Percentiles rank a stretch among this genome's conserved stretches.
Conservation (phyloP, 305 asterid genomes). For the Fraxinus floribunda region DNA sequence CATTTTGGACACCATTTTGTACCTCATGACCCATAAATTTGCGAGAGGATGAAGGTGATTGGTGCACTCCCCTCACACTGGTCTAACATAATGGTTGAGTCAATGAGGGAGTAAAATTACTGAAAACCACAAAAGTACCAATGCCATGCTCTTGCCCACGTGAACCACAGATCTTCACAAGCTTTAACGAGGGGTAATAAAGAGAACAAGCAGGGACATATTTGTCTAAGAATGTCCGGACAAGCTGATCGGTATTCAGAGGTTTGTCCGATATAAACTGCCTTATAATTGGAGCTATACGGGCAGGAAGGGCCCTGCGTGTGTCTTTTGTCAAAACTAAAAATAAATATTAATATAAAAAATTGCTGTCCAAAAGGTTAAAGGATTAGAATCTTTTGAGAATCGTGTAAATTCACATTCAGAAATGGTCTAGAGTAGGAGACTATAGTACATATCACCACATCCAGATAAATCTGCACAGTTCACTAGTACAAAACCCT, state of each 20-base stretch:
- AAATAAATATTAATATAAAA: neutral
- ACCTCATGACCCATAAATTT: neutral
- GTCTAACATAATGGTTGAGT: neutral
- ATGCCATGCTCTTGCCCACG: neutral
- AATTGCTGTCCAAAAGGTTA: conserved; percentile 16
- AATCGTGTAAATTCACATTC: conserved; percentile 39
- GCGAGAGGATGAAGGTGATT: neutral
- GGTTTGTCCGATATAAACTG: neutral
- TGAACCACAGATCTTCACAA: neutral
- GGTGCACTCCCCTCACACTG: neutral
- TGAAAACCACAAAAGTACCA: neutral
- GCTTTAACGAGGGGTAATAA: neutral
- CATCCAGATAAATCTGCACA: conserved; percentile 1
- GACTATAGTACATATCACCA: neutral
- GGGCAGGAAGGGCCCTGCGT: neutral
- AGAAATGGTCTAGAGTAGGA: conserved; percentile 19
- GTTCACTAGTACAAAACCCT: neutral
- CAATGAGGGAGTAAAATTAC: neutral
- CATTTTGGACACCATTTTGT: too few species aligned
- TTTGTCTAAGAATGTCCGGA: neutral
- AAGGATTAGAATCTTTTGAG: conserved; percentile 44
- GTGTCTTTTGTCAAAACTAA: neutral
- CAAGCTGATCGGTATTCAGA: neutral
- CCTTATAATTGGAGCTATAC: neutral
- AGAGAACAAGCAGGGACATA: neutral